phyloP scores from a whole-genome alignment of 495 filamentous ascomycete genomes.

The Pyrenula aspistea region DNA sequence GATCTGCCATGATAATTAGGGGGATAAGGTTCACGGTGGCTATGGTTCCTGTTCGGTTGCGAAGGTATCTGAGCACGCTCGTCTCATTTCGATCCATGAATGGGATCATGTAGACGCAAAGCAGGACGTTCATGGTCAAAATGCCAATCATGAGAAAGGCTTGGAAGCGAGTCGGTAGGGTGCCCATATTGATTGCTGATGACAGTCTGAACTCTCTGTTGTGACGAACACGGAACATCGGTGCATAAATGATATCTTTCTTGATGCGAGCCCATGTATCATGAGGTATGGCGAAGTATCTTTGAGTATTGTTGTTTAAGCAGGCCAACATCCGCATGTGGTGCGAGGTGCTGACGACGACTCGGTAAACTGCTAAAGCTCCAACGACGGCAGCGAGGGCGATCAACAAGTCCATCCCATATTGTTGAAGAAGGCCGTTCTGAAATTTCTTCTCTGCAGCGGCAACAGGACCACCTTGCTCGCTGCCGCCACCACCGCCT shows the following conservation, averaged over 20 bases:
- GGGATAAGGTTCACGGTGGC: slow-evolving; percentile 73
- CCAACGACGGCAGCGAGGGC: slow-evolving; percentile 39
- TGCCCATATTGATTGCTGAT: slow-evolving; percentile 68
- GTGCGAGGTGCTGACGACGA: slow-evolving; percentile 34
- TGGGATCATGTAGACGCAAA: slow-evolving; percentile 62
- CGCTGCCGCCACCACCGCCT: neutral
- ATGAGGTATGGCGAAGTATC: slow-evolving; percentile 42
- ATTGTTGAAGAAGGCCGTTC: neutral
- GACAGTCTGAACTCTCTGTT: slow-evolving; percentile 77
- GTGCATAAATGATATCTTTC: slow-evolving; percentile 71
- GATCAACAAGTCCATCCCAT: slow-evolving; percentile 15
- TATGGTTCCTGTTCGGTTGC: slow-evolving; percentile 66
- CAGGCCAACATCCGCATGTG: slow-evolving; percentile 66
- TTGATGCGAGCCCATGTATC: slow-evolving; percentile 53
- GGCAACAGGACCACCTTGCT: neutral
- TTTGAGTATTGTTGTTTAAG: slow-evolving; percentile 58
- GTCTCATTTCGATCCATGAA: slow-evolving; percentile 26
- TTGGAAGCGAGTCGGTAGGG: slow-evolving; percentile 76
- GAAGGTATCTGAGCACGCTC: slow-evolving; percentile 40
- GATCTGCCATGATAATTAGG: slow-evolving; percentile 50
- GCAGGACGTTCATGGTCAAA: slow-evolving; percentile 62
- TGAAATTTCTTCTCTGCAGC: neutral
- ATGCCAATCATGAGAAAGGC: slow-evolving; percentile 57
- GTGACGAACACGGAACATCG: slow-evolving; percentile 69
- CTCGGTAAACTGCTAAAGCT: slow-evolving; percentile 38